These are phyloP conservation scores for Schwanniomyces polymorphus DNA, from an alignment of 805 yeast species.

Conservation along the genomic window DNA sequence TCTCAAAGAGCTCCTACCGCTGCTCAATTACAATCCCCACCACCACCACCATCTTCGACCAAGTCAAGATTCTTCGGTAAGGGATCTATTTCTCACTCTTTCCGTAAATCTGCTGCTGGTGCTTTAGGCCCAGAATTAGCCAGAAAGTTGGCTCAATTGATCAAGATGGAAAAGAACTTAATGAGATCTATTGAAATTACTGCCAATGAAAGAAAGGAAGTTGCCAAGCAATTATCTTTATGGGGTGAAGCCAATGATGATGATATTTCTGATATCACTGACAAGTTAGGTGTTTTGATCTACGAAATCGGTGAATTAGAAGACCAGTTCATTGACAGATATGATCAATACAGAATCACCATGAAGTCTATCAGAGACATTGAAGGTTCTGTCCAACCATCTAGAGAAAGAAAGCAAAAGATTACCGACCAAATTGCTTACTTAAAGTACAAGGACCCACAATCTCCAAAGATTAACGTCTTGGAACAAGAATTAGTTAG, in stretches of 20 bases:
- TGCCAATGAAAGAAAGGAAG: constrained; percentile 91
- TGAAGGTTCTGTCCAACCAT: constrained; percentile 97
- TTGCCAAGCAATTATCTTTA: constrained; percentile 92
- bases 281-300: constrained; percentile 92
- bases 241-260: constrained; percentile 99
- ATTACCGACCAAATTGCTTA: constrained; percentile 97
- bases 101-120: constrained; percentile 86
- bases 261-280: constrained; percentile 95
- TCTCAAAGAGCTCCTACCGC: constrained; percentile 80
- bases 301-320: constrained; percentile 97
- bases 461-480: constrained; percentile 91
- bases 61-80: constrained; percentile 74
- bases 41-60: constrained; percentile 79
- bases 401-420: constrained; percentile 96
- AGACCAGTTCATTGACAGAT: constrained; percentile 97
- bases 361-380: constrained; percentile 93
- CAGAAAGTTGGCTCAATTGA: constrained; percentile 84
- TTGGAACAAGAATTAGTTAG: constrained; percentile 98
- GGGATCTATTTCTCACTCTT: constrained; percentile 63
- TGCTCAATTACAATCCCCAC: constrained; percentile 74
- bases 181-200: constrained; percentile 92
- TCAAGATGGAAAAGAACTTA: constrained; percentile 95
- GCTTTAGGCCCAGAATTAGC: constrained; percentile 93
- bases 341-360: constrained; percentile 96
- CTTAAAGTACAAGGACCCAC: constrained; percentile 97